These are phyloP conservation scores for Tubosaeta sp. DNA, from an alignment of 768 basidiomycete genomes.

Conservation along the genomic window DNA sequence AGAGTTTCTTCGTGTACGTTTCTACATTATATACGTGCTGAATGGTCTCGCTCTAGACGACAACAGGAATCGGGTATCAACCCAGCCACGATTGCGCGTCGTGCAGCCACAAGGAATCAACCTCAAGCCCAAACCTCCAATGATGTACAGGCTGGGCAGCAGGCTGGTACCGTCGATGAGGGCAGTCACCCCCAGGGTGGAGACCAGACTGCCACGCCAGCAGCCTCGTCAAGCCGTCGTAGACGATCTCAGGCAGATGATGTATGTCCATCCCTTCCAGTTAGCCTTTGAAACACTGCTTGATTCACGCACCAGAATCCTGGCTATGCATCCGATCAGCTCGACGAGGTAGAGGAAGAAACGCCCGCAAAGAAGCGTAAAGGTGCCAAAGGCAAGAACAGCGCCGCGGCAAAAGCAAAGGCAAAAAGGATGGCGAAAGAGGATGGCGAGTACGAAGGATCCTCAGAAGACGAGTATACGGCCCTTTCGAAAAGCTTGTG, in stretches of 20 bases:
- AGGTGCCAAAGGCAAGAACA: slow-evolving; percentile 38
- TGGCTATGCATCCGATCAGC: slow-evolving; percentile 69
- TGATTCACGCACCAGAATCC: slow-evolving; percentile 15
- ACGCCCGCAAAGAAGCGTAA: slow-evolving; percentile 55
- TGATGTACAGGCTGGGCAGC: slow-evolving; percentile 5
- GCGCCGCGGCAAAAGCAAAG: slow-evolving; percentile 37
- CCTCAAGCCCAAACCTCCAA: slow-evolving; percentile 29
- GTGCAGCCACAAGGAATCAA: slow-evolving; percentile 30
- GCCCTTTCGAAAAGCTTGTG: slow-evolving; percentile 53
- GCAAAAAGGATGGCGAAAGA: slow-evolving; percentile 40
- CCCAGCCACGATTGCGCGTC: slow-evolving; percentile 36
- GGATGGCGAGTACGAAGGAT: slow-evolving; percentile 47
- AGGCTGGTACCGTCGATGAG: slow-evolving; percentile 8
- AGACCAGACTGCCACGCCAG: neutral
- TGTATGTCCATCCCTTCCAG: slow-evolving; percentile 1
- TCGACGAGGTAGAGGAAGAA: slow-evolving; percentile 54
- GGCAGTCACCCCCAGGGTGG: slow-evolving; percentile 11
- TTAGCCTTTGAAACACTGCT: neutral
- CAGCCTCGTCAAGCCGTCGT: slow-evolving; percentile 12
- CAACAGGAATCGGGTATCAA: slow-evolving; percentile 51
- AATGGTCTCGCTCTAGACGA: slow-evolving; percentile 44
- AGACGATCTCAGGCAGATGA: slow-evolving; percentile 10
- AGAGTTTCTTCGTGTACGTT: slow-evolving; percentile 66
- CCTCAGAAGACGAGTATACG: slow-evolving; percentile 64
- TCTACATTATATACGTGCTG: neutral